phyloP scores from a whole-genome alignment of 176 grass and related monocot genomes.

The Triticum urartu region DNA sequence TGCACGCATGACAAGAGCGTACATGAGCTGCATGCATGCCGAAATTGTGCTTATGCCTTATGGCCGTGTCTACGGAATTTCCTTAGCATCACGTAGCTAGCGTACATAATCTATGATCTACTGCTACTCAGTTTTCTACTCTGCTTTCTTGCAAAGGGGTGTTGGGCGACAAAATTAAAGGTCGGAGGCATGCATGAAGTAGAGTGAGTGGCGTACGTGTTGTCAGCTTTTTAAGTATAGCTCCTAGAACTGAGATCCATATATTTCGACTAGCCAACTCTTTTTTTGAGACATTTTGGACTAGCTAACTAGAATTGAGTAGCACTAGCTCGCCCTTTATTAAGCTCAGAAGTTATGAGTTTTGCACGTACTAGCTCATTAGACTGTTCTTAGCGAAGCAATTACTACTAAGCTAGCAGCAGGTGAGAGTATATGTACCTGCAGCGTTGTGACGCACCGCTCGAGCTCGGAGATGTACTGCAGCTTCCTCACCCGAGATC shows the following conservation, averaged over 20 bases:
- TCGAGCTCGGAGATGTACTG: slow-evolving; percentile 99
- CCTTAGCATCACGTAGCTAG: background rate
- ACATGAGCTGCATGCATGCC: background rate
- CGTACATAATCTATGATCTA: background rate
- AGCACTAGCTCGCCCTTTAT: background rate
- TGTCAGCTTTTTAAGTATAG: background rate
- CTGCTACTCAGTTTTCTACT: background rate
- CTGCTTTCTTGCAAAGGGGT: background rate
- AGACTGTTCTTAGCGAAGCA: background rate
- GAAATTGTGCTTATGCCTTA: background rate
- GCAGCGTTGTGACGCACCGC: slow-evolving; percentile 90
- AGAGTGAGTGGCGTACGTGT: background rate
- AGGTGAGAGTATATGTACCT: slow-evolving; percentile 32
- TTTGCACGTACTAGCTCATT: background rate
- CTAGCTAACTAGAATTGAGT: background rate
- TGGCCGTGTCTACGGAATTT: background rate
- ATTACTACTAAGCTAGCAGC: background rate
- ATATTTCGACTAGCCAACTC: background rate
- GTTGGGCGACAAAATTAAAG: background rate
- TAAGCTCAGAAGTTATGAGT: background rate
- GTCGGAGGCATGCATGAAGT: background rate
- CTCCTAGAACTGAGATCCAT: background rate
- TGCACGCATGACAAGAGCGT: background rate
- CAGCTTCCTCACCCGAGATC: slow-evolving; percentile 95
- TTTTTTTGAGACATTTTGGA: too few relatives aligned